Percentiles rank a stretch among this genome's conserved stretches.
Evolutionary conservation across 1,284 basidiomycete genomes (phyloP).

Genomic region (Baeospora myosura): DNA sequence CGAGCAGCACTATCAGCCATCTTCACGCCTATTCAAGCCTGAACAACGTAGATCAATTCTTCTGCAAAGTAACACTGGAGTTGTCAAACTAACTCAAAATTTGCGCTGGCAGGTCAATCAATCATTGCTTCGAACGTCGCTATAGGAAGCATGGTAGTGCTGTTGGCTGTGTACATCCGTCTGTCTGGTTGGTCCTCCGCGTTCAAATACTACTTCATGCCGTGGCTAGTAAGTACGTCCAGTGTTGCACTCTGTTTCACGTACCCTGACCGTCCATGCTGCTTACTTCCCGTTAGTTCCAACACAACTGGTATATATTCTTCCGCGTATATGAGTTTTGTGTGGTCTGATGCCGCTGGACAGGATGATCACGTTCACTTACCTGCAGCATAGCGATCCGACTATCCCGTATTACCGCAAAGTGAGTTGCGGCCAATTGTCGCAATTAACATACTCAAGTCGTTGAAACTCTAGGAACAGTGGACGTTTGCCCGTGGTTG

Average conservation of each 20-base stretch:
- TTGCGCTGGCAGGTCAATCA: slow-evolving; percentile 14
- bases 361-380: slow-evolving; percentile 36
- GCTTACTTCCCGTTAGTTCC: slow-evolving; percentile 11
- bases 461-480: slow-evolving; percentile 20
- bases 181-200: slow-evolving; percentile 17
- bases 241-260: background rate
- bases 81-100: background rate
- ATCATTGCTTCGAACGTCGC: slow-evolving; percentile 54
- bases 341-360: background rate
- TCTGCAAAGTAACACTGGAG: background rate
- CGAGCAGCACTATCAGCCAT: slow-evolving; percentile 26
- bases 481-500: slow-evolving; percentile 54
- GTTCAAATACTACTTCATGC: slow-evolving; percentile 38
- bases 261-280: background rate
- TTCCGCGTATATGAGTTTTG: too few species aligned
- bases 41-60: slow-evolving; percentile 17
- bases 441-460: background rate
- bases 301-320: slow-evolving; percentile 39
- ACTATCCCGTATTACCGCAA: slow-evolving; percentile 33
- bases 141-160: slow-evolving; percentile 36
- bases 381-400: slow-evolving; percentile 36
- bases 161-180: slow-evolving; percentile 36
- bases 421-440: background rate
- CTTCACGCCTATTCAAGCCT: slow-evolving; percentile 25
- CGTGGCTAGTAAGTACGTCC: slow-evolving; percentile 45